Percentiles rank a stretch among this genome's conserved stretches.
phyloP scores from a whole-genome alignment of 306 rosid genomes.

The Gillenia trifoliata region DNA sequence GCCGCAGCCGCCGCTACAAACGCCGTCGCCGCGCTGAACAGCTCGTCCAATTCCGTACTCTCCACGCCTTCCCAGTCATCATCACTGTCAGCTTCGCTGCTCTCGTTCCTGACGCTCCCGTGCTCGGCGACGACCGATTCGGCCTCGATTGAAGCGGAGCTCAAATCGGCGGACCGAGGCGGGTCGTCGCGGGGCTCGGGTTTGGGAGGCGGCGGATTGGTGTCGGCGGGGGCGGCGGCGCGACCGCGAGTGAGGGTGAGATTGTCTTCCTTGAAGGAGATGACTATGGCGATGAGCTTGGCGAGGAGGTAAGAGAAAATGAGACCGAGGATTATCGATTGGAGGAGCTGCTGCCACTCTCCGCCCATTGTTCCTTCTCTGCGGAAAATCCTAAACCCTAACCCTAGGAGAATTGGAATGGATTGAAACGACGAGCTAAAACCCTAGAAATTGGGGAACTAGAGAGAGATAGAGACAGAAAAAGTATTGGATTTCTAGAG shows the following conservation, averaged over 20 bases:
- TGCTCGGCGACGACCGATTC: constrained; percentile 88
- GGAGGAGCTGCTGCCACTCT: constrained; percentile 77
- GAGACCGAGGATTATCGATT: constrained; percentile 74
- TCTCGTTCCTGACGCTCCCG: constrained; percentile 72
- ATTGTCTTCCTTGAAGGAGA: constrained; percentile 83
- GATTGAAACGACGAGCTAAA: neutral
- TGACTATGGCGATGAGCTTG: constrained; percentile 77
- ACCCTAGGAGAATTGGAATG: neutral
- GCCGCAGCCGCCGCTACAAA: constrained; percentile 88
- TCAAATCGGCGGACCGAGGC: constrained; percentile 5
- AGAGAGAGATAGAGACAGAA: neutral
- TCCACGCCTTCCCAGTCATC: constrained; percentile 99
- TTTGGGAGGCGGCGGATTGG: neutral
- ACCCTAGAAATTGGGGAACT: constrained; percentile 29
- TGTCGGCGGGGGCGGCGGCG: neutral
- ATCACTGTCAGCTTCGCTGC: constrained; percentile 34
- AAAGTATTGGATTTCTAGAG: constrained; percentile 2
- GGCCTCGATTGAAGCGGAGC: constrained; percentile 26
- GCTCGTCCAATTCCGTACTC: constrained; percentile 81
- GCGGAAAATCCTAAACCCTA: neutral
- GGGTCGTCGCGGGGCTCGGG: constrained; percentile 7
- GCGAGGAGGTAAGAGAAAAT: constrained; percentile 94
- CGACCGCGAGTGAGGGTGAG: constrained; percentile 48
- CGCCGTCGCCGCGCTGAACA: constrained; percentile 87
- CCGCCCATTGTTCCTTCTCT: constrained; percentile 26